Conservation (phyloP, 208 protist species). For the Zelonia costaricensis region DNA sequence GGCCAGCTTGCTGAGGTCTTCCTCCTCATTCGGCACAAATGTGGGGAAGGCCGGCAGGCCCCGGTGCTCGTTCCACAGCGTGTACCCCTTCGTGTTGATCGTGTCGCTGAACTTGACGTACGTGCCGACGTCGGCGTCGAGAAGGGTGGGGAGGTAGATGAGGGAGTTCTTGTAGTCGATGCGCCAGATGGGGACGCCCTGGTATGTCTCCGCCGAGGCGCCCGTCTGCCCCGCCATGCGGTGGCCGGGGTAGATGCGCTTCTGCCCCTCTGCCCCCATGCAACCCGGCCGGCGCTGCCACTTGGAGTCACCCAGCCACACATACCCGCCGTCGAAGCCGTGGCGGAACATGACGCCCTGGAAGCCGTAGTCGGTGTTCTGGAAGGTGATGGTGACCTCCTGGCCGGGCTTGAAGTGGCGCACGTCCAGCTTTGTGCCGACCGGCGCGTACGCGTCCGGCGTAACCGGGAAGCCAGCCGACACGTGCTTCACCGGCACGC, state of each 20-base stretch:
- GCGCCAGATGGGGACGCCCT: constrained; percentile 89
- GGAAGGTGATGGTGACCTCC: constrained; percentile 90
- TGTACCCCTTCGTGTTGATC: constrained; percentile 92
- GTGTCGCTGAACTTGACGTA: constrained; percentile 93
- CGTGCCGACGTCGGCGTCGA: constrained; percentile 88
- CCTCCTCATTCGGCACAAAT: constrained; percentile 79
- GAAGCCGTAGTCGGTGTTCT: constrained; percentile 94
- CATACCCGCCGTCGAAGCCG: constrained; percentile 92
- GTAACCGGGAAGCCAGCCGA: constrained; percentile 85
- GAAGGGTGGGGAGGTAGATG: constrained; percentile 87
- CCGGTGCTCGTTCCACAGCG: constrained; percentile 90
- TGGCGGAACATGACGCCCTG: constrained; percentile 93
- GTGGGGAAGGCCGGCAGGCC: constrained; percentile 91
- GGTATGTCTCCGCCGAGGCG: constrained; percentile 85
- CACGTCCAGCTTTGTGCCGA: constrained; percentile 93
- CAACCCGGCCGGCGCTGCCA: constrained; percentile 92
- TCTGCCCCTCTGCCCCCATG: constrained; percentile 89
- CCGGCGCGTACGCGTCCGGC: constrained; percentile 89
- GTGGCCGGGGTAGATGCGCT: constrained; percentile 91
- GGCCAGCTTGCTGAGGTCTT: constrained; percentile 84
- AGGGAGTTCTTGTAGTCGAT: constrained; percentile 95
- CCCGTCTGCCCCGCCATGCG: constrained; percentile 92
- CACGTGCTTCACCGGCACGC: constrained; percentile 92
- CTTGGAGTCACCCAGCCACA: constrained; percentile 92
- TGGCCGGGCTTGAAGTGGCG: constrained; percentile 94